Evolutionary conservation across 257 asterid species (phyloP).

Genomic region (Datura wrightii): DNA sequence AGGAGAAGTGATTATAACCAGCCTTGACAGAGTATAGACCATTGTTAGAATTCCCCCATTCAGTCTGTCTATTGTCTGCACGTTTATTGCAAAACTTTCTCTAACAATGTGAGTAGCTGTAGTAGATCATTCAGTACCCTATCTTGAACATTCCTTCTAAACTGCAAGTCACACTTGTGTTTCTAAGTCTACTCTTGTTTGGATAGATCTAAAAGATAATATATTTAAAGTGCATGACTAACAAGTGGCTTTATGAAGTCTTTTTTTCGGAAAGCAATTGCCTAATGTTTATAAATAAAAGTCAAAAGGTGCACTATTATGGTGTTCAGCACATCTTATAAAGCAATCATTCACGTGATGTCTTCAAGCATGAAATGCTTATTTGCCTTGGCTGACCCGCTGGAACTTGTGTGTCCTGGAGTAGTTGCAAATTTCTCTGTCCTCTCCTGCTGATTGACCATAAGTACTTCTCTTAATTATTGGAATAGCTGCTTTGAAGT

Average conservation of each 20-base stretch:
- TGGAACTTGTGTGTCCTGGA: neutral
- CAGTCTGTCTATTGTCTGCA: neutral
- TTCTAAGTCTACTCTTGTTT: neutral
- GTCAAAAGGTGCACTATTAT: slow-evolving; percentile 10
- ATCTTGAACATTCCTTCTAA: neutral
- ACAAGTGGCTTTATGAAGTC: neutral
- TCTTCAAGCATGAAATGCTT: neutral
- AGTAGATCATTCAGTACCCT: neutral
- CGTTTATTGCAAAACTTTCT: neutral
- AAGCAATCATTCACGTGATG: slow-evolving; percentile 5
- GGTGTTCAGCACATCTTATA: neutral
- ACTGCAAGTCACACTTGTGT: neutral
- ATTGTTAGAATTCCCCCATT: neutral
- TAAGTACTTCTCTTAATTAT: neutral
- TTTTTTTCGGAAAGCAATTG: neutral
- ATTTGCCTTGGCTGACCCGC: neutral
- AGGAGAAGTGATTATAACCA: neutral
- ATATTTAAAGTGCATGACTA: neutral
- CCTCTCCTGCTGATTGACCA: slow-evolving; percentile 6
- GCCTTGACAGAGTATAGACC: neutral
- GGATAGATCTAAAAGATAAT: neutral
- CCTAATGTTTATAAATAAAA: neutral
- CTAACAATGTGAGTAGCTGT: neutral
- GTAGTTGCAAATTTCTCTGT: neutral
- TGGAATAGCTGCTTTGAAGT: neutral